These are phyloP conservation scores for Amanita rubescens DNA, from an alignment of 768 basidiomycete species.

Conservation along the genomic window DNA sequence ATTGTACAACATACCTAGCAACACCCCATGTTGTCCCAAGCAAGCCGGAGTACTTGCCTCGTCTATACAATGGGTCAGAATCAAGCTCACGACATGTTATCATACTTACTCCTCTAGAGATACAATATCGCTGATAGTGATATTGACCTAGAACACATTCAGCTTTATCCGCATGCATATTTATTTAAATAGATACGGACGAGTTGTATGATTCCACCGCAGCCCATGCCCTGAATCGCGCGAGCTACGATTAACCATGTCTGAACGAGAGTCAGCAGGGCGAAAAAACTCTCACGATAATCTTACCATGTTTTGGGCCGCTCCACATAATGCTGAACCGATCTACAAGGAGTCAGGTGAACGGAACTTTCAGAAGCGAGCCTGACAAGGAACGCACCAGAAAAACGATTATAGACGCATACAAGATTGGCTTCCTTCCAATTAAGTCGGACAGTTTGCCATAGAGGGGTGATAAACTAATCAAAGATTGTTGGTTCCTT, in stretches of 20 bases:
- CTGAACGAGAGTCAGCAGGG: slow-evolving; percentile 14
- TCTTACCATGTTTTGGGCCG: slow-evolving; percentile 62
- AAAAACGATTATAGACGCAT: slow-evolving; percentile 57
- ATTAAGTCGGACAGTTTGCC: slow-evolving; percentile 66
- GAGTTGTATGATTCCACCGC: slow-evolving; percentile 72
- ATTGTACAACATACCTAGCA: slow-evolving; percentile 26
- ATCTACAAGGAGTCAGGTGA: slow-evolving; percentile 31
- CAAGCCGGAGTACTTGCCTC: slow-evolving; percentile 71
- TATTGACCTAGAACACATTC: slow-evolving; percentile 39
- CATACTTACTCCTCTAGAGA: slow-evolving; percentile 61
- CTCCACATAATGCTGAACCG: slow-evolving; percentile 76
- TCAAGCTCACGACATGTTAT: neutral
- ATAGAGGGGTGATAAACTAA: slow-evolving; percentile 59
- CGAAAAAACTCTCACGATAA: neutral
- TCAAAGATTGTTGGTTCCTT: neutral
- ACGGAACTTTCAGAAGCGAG: neutral
- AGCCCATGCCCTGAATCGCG: slow-evolving; percentile 80
- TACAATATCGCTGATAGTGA: slow-evolving; percentile 79
- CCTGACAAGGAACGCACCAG: slow-evolving; percentile 32
- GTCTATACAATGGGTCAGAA: slow-evolving; percentile 28
- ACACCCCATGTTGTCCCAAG: slow-evolving; percentile 79
- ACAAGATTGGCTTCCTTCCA: slow-evolving; percentile 62
- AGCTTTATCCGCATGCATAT: neutral
- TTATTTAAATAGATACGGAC: slow-evolving; percentile 27
- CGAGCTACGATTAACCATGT: slow-evolving; percentile 70